Evolutionary conservation across 2,329 filamentous ascomycete genomes (phyloP), one percentile per base, ranked within the genome.

Genomic region (Ceratocystis albifundus): DNA sequence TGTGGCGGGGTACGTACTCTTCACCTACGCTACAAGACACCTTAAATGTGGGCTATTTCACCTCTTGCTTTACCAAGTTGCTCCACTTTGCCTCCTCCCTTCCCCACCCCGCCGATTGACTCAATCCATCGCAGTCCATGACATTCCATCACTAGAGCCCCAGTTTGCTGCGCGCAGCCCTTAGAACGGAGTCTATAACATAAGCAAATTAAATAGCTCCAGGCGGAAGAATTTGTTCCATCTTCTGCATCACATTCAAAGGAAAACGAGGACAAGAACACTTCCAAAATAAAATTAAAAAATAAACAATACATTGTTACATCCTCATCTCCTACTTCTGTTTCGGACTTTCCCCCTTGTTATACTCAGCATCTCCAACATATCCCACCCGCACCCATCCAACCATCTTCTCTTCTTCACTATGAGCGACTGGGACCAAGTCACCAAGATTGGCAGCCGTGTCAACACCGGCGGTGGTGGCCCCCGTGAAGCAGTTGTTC

Each of bases 381-480:
- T 50, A 41, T 25, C 8, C 28, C 46, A 50, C 46, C n/a, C 46
- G 2, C 53, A n/a, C 22, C 53, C 28, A 22, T 57, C 22, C 41
- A 65, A 61, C 8, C 59, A 61, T 61, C 50, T 61, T 44, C 62
- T 57, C 28, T 25, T 71, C 71, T 83, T 84, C 86, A 86, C 73
- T 64, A 85, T 88, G 83, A 76, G 75, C 65, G 90, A 96, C 74
- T 97, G 93, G 92, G 88, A 96, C 73, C 77, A 79, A 71, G 85
- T 88, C 72, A 96, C 91, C 79, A 96, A 94, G 83, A 97, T 99
- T 75, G 94, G 94, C 74, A 90, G 85, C 84, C 93, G 89, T 79
- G 84, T 83, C 74, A 85, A 86, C 73, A 83, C 84, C 70, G 83
- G 86, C 71, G 88, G 87, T 72, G 82, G 77, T 67, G 76, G 75